Evolutionary conservation across 129 eudicot species (phyloP), one percentile per base, ranked within the genome.

Genomic region (Scalesia atractyloides): DNA sequence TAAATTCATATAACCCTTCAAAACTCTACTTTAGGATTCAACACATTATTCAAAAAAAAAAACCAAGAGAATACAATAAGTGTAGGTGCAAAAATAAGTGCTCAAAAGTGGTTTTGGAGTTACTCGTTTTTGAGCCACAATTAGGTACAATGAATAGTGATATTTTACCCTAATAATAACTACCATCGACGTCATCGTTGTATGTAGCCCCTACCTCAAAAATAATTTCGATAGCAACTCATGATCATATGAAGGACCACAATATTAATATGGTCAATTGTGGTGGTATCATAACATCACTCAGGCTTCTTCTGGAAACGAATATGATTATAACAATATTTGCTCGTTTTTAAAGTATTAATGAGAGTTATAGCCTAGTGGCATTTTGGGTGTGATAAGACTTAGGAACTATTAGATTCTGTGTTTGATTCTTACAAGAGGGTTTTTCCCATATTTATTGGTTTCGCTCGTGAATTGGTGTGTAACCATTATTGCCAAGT

Each of bases 201-300:
- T 60, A 16, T 77, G 41, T 61, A 50, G 41, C 56, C 76, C 81
- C 65, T 61, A 77, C 81, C 76, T 60, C 18, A 69, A 72, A 65
- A 61, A 50, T 77, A 48, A 69, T 16, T 3, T 11, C 64, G 47
- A 77, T 37, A 69, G 37, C 63, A 47, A 59, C 81, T 68, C 53
- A 57, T 24, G 30, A 16, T 11, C n/a, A 52, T 26, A 56, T 12
- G 15, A 56, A 7, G 58, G 54, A 10, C 57, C 73, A 37, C 66
- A 18, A 36, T 17, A 50, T 54, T 39, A 20, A 15, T 66, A 14
- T 26, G 60, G 59, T 48, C 33, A 68, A 16, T 68, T 13, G 5
- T 39, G 61, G 14, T 63, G 18, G 53, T 60, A 68, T 24, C 73
- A 24, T 67, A 57, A 8, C 49, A 76, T 30, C 16, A 59, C 34